Conservation (phyloP, 257 asterid genomes). For the Solanum chilense region DNA sequence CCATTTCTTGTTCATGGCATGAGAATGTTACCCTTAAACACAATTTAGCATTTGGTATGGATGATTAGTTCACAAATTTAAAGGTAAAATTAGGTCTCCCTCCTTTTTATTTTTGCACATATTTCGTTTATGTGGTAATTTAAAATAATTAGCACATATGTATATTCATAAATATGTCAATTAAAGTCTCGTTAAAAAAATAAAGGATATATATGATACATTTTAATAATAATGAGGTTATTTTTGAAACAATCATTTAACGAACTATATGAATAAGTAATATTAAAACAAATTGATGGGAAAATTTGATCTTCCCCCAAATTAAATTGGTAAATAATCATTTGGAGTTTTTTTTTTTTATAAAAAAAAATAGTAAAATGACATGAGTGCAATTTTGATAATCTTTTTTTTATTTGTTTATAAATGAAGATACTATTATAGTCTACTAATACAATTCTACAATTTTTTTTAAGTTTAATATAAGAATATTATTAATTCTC, state of each 20-base stretch:
- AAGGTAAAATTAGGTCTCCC: neutral
- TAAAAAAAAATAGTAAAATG: neutral
- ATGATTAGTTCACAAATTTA: neutral
- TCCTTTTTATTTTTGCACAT: neutral
- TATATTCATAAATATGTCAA: neutral
- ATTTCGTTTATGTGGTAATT: neutral
- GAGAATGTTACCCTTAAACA: neutral
- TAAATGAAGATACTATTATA: neutral
- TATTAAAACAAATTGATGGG: neutral
- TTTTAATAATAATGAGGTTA: neutral
- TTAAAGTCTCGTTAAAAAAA: neutral
- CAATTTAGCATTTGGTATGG: neutral
- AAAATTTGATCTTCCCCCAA: neutral
- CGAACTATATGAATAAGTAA: neutral
- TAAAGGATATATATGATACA: neutral
- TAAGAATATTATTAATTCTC: neutral
- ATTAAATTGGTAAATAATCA: neutral
- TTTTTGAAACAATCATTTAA: neutral
- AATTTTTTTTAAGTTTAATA: neutral
- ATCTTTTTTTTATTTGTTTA: neutral
- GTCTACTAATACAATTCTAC: neutral
- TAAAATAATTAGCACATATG: neutral
- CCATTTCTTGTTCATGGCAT: neutral
- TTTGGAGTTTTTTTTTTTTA: no score
- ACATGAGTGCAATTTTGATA: neutral